A percentile compares a stretch with the other conserved stretches of the same genome.
Conservation (phyloP, 192 early-diverging fungal genomes). For the Physocladia obscura region DNA sequence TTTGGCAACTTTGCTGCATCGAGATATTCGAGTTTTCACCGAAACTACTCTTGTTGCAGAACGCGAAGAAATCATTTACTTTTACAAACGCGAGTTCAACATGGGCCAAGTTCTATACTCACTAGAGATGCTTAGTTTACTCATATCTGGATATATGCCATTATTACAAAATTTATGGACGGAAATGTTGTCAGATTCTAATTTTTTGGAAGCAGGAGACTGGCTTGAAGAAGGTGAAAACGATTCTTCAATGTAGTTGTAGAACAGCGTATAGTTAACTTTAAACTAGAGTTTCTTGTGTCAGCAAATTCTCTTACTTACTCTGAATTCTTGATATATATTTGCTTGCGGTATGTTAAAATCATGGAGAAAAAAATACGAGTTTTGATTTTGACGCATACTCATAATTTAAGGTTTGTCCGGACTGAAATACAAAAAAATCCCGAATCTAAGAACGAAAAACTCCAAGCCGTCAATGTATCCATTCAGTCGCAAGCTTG, state of each 20-base stretch:
- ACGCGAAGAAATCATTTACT: slow-evolving; percentile 35
- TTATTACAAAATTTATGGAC: slow-evolving; percentile 53
- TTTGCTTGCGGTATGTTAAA: slow-evolving; percentile 30
- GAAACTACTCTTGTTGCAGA: background rate
- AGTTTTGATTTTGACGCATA: background rate
- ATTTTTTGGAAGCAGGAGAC: background rate
- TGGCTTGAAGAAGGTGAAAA: slow-evolving; percentile 16
- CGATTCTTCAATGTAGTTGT: background rate
- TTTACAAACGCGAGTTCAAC: slow-evolving; percentile 64
- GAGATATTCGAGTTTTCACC: slow-evolving; percentile 21
- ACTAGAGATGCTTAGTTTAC: slow-evolving; percentile 51
- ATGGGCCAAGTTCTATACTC: slow-evolving; percentile 68
- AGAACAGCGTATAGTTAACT: background rate
- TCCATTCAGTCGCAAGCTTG: slow-evolving; percentile 15
- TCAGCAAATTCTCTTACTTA: slow-evolving; percentile 9
- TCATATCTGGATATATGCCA: slow-evolving; percentile 52
- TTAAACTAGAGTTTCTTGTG: background rate
- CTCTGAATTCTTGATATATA: slow-evolving; percentile 30
- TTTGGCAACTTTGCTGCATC: slow-evolving; percentile 35
- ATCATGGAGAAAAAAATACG: too few relatives aligned
- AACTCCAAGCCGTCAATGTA: slow-evolving; percentile 5
- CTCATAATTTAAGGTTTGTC: background rate
- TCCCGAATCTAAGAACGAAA: background rate
- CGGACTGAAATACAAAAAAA: background rate
- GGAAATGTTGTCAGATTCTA: background rate